Evolutionary conservation across 345 rosid genomes (phyloP).

Genomic region (Leavenworthia alabamica): DNA sequence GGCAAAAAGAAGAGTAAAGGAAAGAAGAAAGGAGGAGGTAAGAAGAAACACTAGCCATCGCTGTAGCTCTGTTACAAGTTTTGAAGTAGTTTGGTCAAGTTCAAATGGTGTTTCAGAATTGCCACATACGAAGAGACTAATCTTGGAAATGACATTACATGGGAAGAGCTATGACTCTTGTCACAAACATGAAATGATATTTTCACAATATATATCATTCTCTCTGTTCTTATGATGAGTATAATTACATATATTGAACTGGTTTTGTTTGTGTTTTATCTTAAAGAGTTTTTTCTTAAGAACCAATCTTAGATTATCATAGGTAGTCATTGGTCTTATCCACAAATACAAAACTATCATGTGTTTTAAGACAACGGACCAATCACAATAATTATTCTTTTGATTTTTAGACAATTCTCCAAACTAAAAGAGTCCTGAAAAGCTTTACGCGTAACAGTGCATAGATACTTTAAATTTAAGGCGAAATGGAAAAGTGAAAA

Average conservation of each 20-base stretch:
- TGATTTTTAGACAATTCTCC: background rate
- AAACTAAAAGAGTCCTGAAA: background rate
- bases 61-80: background rate
- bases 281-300: too few species aligned
- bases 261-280: too few species aligned
- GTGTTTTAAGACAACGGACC: too few species aligned
- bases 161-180: background rate
- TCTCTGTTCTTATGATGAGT: background rate
- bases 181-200: background rate
- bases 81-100: background rate
- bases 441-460: too few species aligned
- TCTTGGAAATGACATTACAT: background rate
- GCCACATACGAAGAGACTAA: background rate
- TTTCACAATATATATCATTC: background rate
- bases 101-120: background rate
- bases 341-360: too few species aligned
- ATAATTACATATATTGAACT: too few species aligned
- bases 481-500: too few species aligned
- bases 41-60: slow-evolving; percentile 14
- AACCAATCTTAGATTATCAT: too few species aligned
- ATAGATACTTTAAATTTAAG: too few species aligned
- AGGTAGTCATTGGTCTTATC: too few species aligned
- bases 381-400: too few species aligned
- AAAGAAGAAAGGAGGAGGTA: slow-evolving; percentile 42
- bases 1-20: too few species aligned